Base-by-base conservation (phyloP, 2,329 filamentous ascomycete species). In the Diaporthe helianthi region DNA sequence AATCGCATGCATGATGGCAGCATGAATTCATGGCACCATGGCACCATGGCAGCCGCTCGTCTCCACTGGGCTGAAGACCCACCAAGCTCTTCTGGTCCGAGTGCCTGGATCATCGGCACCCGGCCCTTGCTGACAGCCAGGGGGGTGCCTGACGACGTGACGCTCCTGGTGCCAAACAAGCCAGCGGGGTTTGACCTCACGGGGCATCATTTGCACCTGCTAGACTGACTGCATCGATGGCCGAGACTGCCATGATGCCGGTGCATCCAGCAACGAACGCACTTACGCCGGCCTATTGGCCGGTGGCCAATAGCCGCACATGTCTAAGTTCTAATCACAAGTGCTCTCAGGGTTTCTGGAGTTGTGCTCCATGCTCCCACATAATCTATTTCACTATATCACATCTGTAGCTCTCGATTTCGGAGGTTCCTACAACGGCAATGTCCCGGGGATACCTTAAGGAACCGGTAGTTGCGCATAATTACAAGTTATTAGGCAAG, bases 71-170 rank as follows among this genome's bases (percentile, higher is more conserved):
- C 41, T 49, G 51, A 49, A 49, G 64, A 46, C 52, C 64, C 64
- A 67, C 64, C 29, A 17, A 17, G 38, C 29, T 47, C 29, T 47
- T 63, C 33, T 63, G 52, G 26, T 55, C 64, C 64, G 46, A 47
- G 52, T 67, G 22, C 64, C 64, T 67, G 64, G 64, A 58, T 67
- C 52, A 67, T 67, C 64, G 64, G 52, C 64, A 67, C 26, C 24
- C 52, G 52, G 38, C 41, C 52, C 52, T 66, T 47, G 58, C 13
- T 9, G 19, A 36, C 44, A 63, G 58, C 44, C 41, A 49, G 26
- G 58, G 58, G 58, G 26, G 26, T 19, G 58, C 58, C 58, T 49
- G 58, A 46, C 44, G 58, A 46, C 44, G 13, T 49, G 54, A 58
- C 33, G 22, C 53, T 38, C 41, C 41, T 29, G 31, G 58, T 44